Percentiles rank a stretch among this genome's conserved stretches.
These are phyloP conservation scores for Phialocephala sp. DNA, from an alignment of 2,329 filamentous ascomycete genomes.

Conservation along the genomic window DNA sequence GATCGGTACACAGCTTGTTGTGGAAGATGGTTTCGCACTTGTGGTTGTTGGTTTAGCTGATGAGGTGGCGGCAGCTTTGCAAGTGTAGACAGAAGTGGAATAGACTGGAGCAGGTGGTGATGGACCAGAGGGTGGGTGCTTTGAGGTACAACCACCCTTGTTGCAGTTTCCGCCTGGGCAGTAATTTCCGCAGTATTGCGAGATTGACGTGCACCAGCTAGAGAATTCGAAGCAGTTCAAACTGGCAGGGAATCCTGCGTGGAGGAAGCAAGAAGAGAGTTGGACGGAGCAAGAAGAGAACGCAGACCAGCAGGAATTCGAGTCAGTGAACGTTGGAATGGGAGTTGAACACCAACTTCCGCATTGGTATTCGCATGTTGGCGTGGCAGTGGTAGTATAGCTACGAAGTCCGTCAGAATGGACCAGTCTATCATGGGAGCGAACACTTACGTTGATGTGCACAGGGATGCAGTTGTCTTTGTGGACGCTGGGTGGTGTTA, in stretches of 20 bases:
- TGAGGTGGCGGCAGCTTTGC: slow-evolving; percentile 30
- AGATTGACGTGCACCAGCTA: slow-evolving; percentile 55
- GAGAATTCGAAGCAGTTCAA: slow-evolving; percentile 57
- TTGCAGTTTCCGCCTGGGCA: slow-evolving; percentile 46
- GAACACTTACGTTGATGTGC: slow-evolving; percentile 48
- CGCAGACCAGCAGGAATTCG: slow-evolving; percentile 49
- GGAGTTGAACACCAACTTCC: slow-evolving; percentile 60
- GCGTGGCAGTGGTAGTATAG: slow-evolving; percentile 44
- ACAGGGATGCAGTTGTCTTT: slow-evolving; percentile 49
- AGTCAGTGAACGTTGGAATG: slow-evolving; percentile 54
- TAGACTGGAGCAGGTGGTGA: slow-evolving; percentile 48
- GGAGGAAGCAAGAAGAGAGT: slow-evolving; percentile 56
- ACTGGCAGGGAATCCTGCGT: slow-evolving; percentile 56
- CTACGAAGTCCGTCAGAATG: too few species aligned
- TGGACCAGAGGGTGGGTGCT: slow-evolving; percentile 46
- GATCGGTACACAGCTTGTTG: slow-evolving; percentile 48
- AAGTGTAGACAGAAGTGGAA: slow-evolving; percentile 45
- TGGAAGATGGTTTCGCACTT: slow-evolving; percentile 35
- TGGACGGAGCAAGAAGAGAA: slow-evolving; percentile 51
- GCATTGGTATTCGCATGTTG: slow-evolving; percentile 59
- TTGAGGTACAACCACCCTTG: slow-evolving; percentile 52
- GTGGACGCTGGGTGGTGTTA: slow-evolving; percentile 1
- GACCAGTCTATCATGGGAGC: too few species aligned
- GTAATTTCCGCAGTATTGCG: slow-evolving; percentile 50
- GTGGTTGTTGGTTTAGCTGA: slow-evolving; percentile 43